Evolutionary conservation across 23 red algal species (phyloP).

Genomic region (Gracilaria gracilis): DNA sequence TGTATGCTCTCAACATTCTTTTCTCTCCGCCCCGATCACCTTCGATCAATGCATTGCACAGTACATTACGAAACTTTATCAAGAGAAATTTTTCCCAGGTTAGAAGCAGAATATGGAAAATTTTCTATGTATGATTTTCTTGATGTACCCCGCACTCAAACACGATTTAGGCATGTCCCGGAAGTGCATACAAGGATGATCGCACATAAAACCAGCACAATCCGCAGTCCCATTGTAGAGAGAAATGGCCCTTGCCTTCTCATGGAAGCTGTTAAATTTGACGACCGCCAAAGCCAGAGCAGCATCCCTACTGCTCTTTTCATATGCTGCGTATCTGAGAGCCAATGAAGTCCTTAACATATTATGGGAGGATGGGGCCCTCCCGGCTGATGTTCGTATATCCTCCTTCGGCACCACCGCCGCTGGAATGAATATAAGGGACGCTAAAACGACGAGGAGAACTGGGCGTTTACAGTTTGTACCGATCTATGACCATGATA

Average conservation of each 20-base stretch:
- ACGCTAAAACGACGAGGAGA: conserved; percentile 18
- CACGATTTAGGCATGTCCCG: not conserved
- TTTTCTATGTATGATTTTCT: not conserved
- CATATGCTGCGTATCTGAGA: conserved; percentile 5
- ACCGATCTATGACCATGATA: not conserved
- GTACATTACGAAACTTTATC: no score
- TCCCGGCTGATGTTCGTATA: conserved; percentile 10
- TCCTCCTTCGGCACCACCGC: not conserved
- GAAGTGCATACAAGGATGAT: not conserved
- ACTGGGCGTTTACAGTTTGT: not conserved
- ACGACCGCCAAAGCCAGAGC: not conserved
- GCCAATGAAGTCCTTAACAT: conserved; percentile 12
- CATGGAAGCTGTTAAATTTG: not conserved
- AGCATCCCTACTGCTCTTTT: not conserved
- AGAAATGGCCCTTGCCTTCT: not conserved
- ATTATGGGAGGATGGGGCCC: not conserved
- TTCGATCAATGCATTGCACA: no score
- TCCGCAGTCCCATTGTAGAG: not conserved
- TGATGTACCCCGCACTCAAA: not conserved
- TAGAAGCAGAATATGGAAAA: conserved; percentile 11
- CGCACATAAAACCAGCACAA: not conserved
- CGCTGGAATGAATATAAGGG: not conserved
- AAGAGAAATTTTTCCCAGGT: not conserved
- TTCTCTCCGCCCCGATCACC: no score
- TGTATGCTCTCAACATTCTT: no score